Percentiles rank a stretch among this genome's conserved stretches.
Conservation (phyloP, 352 stramenopile genomes). For the Phytophthora idaei region DNA sequence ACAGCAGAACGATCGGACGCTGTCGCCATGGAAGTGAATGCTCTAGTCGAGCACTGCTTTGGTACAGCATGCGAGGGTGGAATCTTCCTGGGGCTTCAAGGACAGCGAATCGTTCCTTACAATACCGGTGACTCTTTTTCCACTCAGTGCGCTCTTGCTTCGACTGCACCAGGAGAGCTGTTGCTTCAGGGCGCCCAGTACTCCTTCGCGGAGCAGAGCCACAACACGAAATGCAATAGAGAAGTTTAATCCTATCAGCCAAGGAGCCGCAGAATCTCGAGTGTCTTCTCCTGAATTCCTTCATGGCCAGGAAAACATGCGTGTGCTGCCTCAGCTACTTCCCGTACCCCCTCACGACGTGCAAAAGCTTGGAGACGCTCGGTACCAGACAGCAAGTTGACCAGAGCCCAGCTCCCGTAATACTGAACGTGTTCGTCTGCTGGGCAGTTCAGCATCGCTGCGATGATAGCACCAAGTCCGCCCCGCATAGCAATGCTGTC, state of each 20-base stretch:
- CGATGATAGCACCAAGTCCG: slow-evolving; percentile 69
- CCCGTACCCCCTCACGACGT: slow-evolving; percentile 67
- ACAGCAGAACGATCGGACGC: slow-evolving; percentile 6
- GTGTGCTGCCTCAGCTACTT: slow-evolving; percentile 83
- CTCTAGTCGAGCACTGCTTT: slow-evolving; percentile 47
- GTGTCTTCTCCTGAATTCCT: slow-evolving; percentile 83
- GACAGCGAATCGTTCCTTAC: slow-evolving; percentile 42
- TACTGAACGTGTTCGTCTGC: slow-evolving; percentile 62
- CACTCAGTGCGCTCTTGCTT: slow-evolving; percentile 38
- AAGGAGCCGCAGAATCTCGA: slow-evolving; percentile 65
- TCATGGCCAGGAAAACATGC: slow-evolving; percentile 81
- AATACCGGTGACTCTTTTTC: slow-evolving; percentile 44
- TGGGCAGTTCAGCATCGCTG: slow-evolving; percentile 78
- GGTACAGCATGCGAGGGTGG: slow-evolving; percentile 37
- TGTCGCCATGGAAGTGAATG: slow-evolving; percentile 42
- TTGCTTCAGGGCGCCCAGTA: slow-evolving; percentile 54
- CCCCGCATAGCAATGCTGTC: slow-evolving; percentile 63
- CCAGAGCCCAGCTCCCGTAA: slow-evolving; percentile 71
- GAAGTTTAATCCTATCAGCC: slow-evolving; percentile 14
- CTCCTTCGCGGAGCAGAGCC: slow-evolving; percentile 38
- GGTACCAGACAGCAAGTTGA: slow-evolving; percentile 70
- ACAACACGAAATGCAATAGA: slow-evolving; percentile 23
- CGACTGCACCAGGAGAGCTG: slow-evolving; percentile 28
- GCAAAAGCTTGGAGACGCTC: slow-evolving; percentile 60
- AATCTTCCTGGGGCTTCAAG: slow-evolving; percentile 55